Conservation (phyloP, 2,329 filamentous ascomycete species). For the Ceratocystis alfenasii region DNA sequence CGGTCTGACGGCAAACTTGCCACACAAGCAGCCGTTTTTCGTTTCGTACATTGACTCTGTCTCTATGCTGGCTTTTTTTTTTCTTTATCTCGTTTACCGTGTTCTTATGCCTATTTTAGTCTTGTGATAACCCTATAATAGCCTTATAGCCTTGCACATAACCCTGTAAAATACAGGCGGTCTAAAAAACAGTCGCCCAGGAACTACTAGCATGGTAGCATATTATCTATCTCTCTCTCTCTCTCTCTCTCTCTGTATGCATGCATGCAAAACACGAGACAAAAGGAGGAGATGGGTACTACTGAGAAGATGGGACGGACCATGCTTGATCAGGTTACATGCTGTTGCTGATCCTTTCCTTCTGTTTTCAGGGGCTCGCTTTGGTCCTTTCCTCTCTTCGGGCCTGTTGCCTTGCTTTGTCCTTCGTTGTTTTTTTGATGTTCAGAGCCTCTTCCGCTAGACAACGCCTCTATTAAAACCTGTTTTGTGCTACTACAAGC, state of each 20-base stretch:
- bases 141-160: too few species aligned
- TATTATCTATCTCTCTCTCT: too few species aligned
- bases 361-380: background rate
- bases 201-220: too few species aligned
- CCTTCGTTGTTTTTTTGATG: background rate
- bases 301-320: constrained; percentile 3
- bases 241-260: background rate
- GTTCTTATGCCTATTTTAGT: too few species aligned
- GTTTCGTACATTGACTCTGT: background rate
- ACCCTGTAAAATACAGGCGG: too few species aligned
- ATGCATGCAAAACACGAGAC: background rate
- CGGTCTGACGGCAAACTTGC: background rate
- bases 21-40: background rate
- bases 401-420: background rate
- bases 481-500: background rate
- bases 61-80: background rate
- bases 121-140: too few species aligned
- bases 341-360: background rate
- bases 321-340: background rate
- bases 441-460: background rate
- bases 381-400: background rate
- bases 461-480: background rate
- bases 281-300: background rate
- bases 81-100: background rate
- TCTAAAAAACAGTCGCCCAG: too few species aligned